Base-by-base conservation (phyloP, 805 yeast genomes). In the Candida germanica region DNA sequence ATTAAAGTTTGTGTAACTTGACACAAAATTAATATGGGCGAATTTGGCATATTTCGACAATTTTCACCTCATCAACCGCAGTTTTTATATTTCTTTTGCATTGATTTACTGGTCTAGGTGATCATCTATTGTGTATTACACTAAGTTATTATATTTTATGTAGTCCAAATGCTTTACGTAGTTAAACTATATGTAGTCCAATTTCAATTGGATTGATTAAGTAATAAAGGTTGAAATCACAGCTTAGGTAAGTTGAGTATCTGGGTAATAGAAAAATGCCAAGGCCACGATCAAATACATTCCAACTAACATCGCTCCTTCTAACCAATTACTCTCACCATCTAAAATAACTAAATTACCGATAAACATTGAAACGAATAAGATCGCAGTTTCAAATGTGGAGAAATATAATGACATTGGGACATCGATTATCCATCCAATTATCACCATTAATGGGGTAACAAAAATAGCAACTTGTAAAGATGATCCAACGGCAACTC, bases 251-350 rank as follows among this genome's bases (percentile, higher is more conserved):
- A 34, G 20, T 18, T 44, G 43, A n/a, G 43, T 33, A 48, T 75
- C 94, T 6, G 98, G 98, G 53, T 87, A 86, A 59, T 77, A 86
- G 67, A 73, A 86, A 70, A 93, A 93, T 1, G 97, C 89, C 49
- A 93, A 69, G 2, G 95, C 96, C 38, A 88, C 81, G 38, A 93
- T 83, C 39, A 82, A 57, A 57, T 93, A 93, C 35, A 95, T 86
- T 41, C 94, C 80, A 39, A 93, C 58, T 47, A 93, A 71, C 93
- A 93, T 82, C 25, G 82, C 87, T 36, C 98, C 98, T 69, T 93
- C 98, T 36, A 93, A 73, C 97, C 98, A 93, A 58, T 93, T 91
- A 42, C 89, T 79, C 59, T 87, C 95, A 39, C 98, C 98, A 57
- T 93, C 98, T 43, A 85, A 73, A 45, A 93, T 83, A 50, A 89